Evolutionary conservation across 1,284 basidiomycete genomes (phyloP).

Genomic region (Fereydounia khargensis): DNA sequence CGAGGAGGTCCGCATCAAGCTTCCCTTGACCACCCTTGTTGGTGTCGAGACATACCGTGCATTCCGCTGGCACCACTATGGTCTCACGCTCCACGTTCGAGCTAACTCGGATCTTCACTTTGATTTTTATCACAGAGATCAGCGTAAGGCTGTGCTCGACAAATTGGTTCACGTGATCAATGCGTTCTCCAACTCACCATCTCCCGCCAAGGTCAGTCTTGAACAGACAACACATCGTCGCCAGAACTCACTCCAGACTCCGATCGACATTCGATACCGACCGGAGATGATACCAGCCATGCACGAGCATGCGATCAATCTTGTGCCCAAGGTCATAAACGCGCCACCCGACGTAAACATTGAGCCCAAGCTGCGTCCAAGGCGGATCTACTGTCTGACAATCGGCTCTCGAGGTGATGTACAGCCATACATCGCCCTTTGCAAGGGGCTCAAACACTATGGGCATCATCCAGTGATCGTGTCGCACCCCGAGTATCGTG

Average conservation of each 20-base stretch:
- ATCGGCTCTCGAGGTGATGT: constrained; percentile 82
- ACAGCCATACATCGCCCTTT: constrained; percentile 83
- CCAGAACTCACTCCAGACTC: background rate
- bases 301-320: constrained; percentile 8
- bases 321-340: constrained; percentile 35
- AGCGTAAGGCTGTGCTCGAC: constrained; percentile 25
- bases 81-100: constrained; percentile 38
- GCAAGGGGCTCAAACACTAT: constrained; percentile 84
- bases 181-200: background rate
- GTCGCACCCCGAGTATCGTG: constrained; percentile 87
- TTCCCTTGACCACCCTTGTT: constrained; percentile 42
- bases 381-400: constrained; percentile 58
- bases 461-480: constrained; percentile 82
- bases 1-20: constrained; percentile 34
- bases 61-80: constrained; percentile 43
- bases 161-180: constrained; percentile 13
- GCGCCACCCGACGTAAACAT: constrained; percentile 9
- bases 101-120: constrained; percentile 42
- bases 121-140: constrained; percentile 29
- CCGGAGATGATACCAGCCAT: background rate
- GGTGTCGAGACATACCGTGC: constrained; percentile 26
- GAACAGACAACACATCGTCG: background rate
- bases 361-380: constrained; percentile 16
- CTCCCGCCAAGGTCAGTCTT: background rate
- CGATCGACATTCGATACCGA: background rate